Evolutionary conservation across 208 protist genomes (phyloP).

Genomic region (Vickermania spadyakhi): DNA sequence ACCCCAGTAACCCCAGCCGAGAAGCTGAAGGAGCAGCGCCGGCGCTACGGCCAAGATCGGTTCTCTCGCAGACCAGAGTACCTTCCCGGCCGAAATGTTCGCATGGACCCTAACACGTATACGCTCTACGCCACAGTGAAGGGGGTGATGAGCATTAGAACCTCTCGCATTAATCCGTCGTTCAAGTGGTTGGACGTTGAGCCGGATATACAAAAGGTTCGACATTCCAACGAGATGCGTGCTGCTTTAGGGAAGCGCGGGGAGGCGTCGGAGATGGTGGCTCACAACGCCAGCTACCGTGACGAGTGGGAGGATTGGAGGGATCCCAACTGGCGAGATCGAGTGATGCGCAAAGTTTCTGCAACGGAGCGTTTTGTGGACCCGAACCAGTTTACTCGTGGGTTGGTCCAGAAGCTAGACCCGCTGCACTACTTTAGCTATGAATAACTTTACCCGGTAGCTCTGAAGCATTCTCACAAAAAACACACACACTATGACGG

Average conservation of each 20-base stretch:
- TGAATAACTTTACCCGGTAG: too few relatives aligned
- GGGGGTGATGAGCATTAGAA: constrained; percentile 68
- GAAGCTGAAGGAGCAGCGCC: constrained; percentile 73
- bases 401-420: constrained; percentile 27
- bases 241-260: constrained; percentile 26
- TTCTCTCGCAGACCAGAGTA: constrained; percentile 70
- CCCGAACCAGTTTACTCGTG: constrained; percentile 61
- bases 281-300: constrained; percentile 31
- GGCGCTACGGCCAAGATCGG: constrained; percentile 65
- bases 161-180: constrained; percentile 47
- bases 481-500: too few relatives aligned
- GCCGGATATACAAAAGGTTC: constrained; percentile 81
- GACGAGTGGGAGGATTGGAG: constrained; percentile 18
- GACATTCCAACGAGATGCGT: constrained; percentile 48
- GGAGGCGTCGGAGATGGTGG: constrained; percentile 33
- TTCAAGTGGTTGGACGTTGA: constrained; percentile 85
- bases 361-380: constrained; percentile 62
- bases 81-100: constrained; percentile 57
- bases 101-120: constrained; percentile 75
- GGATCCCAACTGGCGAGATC: constrained; percentile 60
- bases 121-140: constrained; percentile 73
- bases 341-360: constrained; percentile 32
- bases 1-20: constrained; percentile 68
- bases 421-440: constrained; percentile 54
- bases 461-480: too few relatives aligned